Percentiles rank a stretch among this genome's conserved stretches.
These are phyloP conservation scores for Linum tenue DNA, from an alignment of 345 rosid genomes.

Conservation along the genomic window DNA sequence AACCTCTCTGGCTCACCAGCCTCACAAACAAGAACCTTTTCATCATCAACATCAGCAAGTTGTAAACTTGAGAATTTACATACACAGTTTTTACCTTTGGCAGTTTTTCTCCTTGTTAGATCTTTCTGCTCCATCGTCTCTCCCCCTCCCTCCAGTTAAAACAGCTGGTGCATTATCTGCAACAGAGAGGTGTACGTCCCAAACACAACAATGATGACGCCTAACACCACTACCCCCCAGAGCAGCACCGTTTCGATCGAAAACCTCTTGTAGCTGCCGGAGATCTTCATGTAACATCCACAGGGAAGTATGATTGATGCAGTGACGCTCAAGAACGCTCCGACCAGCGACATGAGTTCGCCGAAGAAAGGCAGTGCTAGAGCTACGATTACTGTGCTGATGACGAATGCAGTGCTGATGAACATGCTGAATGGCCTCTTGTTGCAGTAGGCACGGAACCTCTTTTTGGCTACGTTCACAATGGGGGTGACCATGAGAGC, in stretches of 20 bases:
- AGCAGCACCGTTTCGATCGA: neutral
- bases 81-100: no score
- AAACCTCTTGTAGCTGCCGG: neutral
- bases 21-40: no score
- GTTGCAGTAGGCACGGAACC: constrained; percentile 12
- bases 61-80: no score
- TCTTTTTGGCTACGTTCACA: constrained; percentile 9
- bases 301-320: constrained; percentile 1
- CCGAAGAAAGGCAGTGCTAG: constrained; percentile 18
- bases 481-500: constrained; percentile 22
- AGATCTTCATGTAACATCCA: neutral
- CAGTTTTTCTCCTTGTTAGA: no score
- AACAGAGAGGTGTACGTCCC: neutral
- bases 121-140: no score
- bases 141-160: neutral
- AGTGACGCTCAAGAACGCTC: constrained; percentile 19
- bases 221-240: neutral
- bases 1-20: no score
- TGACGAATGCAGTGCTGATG: constrained; percentile 8
- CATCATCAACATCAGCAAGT: no score
- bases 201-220: neutral
- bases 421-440: constrained; percentile 7
- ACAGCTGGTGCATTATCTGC: neutral
- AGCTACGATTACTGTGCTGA: constrained; percentile 17
- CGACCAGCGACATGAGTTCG: constrained; percentile 17